These are phyloP conservation scores for Eucalyptus regnans DNA, from an alignment of 345 rosid genomes.

Conservation along the genomic window DNA sequence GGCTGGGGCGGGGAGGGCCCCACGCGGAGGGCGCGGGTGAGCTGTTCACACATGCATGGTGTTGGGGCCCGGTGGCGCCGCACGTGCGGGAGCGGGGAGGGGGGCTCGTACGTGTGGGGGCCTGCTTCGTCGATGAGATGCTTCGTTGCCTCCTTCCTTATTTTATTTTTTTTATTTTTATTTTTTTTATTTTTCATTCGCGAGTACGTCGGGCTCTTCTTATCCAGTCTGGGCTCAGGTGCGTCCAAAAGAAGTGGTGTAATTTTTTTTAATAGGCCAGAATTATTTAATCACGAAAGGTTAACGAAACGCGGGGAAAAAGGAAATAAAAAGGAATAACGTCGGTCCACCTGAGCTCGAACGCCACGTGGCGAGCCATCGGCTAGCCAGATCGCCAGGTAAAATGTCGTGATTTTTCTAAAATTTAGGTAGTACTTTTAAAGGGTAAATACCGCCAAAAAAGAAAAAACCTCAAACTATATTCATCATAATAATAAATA, in stretches of 20 bases:
- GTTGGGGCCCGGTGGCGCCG: neutral
- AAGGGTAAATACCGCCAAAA: no score
- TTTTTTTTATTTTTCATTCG: neutral
- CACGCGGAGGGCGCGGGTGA: neutral
- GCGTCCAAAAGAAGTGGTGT: neutral
- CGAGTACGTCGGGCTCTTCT: neutral
- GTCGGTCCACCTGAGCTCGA: neutral
- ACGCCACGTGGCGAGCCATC: no score
- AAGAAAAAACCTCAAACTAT: no score
- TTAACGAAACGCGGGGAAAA: neutral
- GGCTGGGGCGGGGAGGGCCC: neutral
- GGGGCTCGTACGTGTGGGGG: neutral
- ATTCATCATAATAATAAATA: no score
- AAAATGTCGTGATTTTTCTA: no score
- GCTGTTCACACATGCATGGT: neutral
- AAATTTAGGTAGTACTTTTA: no score
- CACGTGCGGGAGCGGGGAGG: neutral
- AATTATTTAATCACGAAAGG: neutral
- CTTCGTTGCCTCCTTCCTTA: neutral
- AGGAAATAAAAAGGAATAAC: neutral
- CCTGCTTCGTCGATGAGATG: neutral
- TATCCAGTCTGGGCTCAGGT: neutral
- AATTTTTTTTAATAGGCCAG: neutral
- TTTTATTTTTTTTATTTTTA: neutral
- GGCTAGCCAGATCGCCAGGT: no score